Conservation (phyloP, 306 rosid genomes). For the Inga laurina region DNA sequence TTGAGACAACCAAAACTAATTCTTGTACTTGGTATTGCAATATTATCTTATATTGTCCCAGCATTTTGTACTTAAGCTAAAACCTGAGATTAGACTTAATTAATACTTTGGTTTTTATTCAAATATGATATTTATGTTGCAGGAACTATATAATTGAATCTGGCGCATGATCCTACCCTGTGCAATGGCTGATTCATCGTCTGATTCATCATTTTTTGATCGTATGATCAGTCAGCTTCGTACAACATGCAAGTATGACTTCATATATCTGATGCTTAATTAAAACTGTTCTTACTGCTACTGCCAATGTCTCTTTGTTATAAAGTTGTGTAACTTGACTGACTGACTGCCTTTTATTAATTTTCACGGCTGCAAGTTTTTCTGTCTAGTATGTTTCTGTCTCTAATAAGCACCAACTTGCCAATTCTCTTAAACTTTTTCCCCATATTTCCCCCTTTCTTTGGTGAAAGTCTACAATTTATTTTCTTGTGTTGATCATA, state of each 20-base stretch:
- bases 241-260: constrained; percentile 76
- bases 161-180: not conserved
- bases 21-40: not conserved
- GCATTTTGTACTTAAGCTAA: constrained; percentile 8
- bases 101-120: not conserved
- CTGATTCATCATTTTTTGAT: constrained; percentile 42
- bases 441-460: not conserved
- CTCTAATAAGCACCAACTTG: not conserved
- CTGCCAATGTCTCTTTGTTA: not conserved
- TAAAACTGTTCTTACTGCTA: not conserved
- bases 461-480: not conserved
- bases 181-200: constrained; percentile 60
- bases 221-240: constrained; percentile 69
- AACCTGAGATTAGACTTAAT: not conserved
- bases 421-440: not conserved
- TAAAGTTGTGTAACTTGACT: not conserved
- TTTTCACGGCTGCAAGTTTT: not conserved
- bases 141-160: constrained; percentile 34
- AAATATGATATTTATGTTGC: constrained; percentile 13
- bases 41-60: not conserved
- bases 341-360: not conserved
- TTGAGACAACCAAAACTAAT: not conserved
- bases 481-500: constrained; percentile 30
- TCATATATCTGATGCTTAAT: constrained; percentile 7
- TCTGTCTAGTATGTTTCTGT: not conserved